These are phyloP conservation scores for Rhodocollybia butyracea DNA, from an alignment of 768 basidiomycete genomes.

Conservation along the genomic window DNA sequence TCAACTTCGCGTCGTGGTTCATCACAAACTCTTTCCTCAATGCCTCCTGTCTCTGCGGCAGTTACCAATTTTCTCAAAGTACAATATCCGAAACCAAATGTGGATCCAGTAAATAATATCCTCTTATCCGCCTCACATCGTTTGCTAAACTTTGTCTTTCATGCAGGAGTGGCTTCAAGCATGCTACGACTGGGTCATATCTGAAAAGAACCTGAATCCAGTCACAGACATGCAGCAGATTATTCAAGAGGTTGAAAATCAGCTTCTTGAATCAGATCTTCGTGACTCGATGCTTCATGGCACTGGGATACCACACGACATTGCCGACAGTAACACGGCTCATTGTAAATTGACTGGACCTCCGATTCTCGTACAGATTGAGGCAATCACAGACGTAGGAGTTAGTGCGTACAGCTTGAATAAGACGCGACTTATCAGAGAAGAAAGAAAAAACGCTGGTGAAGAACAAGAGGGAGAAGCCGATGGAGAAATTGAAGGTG, in stretches of 20 bases:
- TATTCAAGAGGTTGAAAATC: slow-evolving; percentile 51
- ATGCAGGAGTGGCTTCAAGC: slow-evolving; percentile 74
- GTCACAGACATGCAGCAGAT: slow-evolving; percentile 47
- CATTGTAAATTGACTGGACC: slow-evolving; percentile 27
- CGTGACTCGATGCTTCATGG: slow-evolving; percentile 66
- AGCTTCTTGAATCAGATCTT: slow-evolving; percentile 72
- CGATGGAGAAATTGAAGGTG: slow-evolving; percentile 59
- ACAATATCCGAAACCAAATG: slow-evolving; percentile 55
- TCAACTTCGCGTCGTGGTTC: not conserved
- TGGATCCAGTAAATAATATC: slow-evolving; percentile 60
- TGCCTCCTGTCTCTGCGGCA: slow-evolving; percentile 25
- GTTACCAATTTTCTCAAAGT: slow-evolving; percentile 52
- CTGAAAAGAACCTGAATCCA: slow-evolving; percentile 45
- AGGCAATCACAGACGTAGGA: slow-evolving; percentile 79
- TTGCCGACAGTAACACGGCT: slow-evolving; percentile 32
- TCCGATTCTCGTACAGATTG: slow-evolving; percentile 73
- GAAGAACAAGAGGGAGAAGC: slow-evolving; percentile 48
- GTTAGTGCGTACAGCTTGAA: slow-evolving; percentile 78
- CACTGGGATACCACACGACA: slow-evolving; percentile 60
- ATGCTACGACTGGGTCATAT: slow-evolving; percentile 64
- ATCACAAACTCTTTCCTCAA: slow-evolving; percentile 15
- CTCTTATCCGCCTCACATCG: not conserved
- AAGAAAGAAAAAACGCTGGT: slow-evolving; percentile 61
- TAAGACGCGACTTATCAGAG: slow-evolving; percentile 61
- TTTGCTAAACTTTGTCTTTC: not conserved